Evolutionary conservation across 192 early-diverging fungal genomes (phyloP).

Genomic region (Gamsiella multidivaricata): DNA sequence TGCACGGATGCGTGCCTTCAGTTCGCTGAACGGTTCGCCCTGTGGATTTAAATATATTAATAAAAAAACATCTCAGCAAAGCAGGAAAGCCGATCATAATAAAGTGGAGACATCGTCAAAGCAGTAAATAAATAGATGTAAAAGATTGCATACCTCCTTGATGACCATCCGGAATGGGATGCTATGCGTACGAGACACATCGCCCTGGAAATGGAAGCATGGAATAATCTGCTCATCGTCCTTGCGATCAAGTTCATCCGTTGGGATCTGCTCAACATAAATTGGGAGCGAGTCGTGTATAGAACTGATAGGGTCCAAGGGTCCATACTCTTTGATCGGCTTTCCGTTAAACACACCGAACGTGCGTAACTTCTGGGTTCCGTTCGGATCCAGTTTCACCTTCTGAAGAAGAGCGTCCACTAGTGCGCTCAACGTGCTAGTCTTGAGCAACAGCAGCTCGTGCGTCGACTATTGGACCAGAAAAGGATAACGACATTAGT

Average conservation of each 20-base stretch:
- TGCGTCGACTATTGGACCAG: conserved; percentile 36
- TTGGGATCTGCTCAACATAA: conserved; percentile 69
- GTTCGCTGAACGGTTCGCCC: conserved; percentile 75
- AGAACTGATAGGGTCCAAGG: conserved; percentile 58
- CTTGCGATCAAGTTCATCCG: conserved; percentile 56
- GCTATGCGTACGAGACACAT: conserved; percentile 75
- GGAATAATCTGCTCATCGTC: conserved; percentile 61
- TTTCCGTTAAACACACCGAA: conserved; percentile 67
- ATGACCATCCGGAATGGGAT: conserved; percentile 87
- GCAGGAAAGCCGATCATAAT: not conserved
- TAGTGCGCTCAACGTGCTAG: conserved; percentile 59
- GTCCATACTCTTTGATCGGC: conserved; percentile 58
- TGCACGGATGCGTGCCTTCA: conserved; percentile 77
- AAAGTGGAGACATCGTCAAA: not conserved
- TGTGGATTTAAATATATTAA: conserved; percentile 15
- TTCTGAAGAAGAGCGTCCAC: conserved; percentile 66
- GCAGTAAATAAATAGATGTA: not conserved
- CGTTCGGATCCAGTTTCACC: conserved; percentile 57
- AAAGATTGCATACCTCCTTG: conserved; percentile 39
- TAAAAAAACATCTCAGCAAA: not conserved
- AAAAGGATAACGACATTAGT: not conserved
- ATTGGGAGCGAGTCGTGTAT: conserved; percentile 61
- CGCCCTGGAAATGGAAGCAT: conserved; percentile 83
- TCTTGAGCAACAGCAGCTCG: conserved; percentile 80
- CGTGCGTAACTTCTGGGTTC: conserved; percentile 65